Conservation (phyloP, 2,329 filamentous ascomycete genomes). For the Pseudophaeomoniella oleicola region DNA sequence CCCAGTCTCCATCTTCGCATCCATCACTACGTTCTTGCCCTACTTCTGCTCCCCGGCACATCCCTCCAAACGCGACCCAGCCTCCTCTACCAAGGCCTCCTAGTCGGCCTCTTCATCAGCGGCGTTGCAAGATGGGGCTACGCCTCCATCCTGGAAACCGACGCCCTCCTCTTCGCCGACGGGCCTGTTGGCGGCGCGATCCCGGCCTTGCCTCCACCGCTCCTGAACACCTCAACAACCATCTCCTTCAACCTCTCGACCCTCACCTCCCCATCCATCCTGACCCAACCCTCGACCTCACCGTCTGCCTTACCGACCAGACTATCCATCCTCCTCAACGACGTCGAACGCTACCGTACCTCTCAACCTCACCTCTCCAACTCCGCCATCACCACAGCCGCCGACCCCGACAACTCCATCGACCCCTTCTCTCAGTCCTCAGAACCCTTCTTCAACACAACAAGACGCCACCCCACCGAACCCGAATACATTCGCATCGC, state of each 20-base stretch:
- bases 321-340: constrained; percentile 11
- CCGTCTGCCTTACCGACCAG: constrained; percentile 5
- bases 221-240: constrained; percentile 1
- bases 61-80: constrained; percentile 43
- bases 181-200: constrained; percentile 6
- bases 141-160: constrained; percentile 43
- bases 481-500: constrained; percentile 20
- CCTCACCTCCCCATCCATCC: too few species aligned
- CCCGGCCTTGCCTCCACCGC: constrained; percentile 2
- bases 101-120: constrained; percentile 48
- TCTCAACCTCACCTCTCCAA: too few species aligned
- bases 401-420: too few species aligned
- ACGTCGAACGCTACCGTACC: constrained; percentile 8
- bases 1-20: constrained; percentile 46
- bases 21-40: constrained; percentile 47
- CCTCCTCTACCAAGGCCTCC: constrained; percentile 45
- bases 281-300: too few species aligned
- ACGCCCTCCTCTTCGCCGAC: constrained; percentile 29
- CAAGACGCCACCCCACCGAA: constrained; percentile 3
- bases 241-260: constrained; percentile 4
- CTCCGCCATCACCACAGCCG: too few species aligned
- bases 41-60: constrained; percentile 44
- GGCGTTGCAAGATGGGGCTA: constrained; percentile 51
- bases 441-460: constrained; percentile 5
- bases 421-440: neutral